Evolutionary conservation across 371 early-diverging fungal species (phyloP), one percentile per base, ranked within the genome.

Genomic region (Mortierella sp.): DNA sequence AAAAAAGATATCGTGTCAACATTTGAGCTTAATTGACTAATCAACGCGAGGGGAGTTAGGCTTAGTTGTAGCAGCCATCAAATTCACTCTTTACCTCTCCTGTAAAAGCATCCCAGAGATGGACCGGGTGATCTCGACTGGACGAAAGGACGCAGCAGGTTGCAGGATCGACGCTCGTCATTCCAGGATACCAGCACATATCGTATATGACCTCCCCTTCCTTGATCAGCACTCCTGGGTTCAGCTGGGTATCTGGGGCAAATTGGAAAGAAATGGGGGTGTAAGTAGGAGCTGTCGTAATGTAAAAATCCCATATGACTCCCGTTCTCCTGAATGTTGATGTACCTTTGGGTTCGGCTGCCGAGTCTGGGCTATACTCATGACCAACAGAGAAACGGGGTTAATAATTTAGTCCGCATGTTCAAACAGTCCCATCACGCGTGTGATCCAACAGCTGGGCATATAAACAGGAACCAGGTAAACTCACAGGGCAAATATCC

Each of bases 81-180:
- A 16, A 50, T 50, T n/a, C n/a, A 50, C 16, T 16, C 50, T 38
- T 58, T 71, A 73, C 93, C 74, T 90, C 84, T 9, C 94, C 94
- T 31, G 94, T 90, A 58, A 80, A 90, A 0, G 92, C 91, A 76
- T 95, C 95, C 95, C 95, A 94, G 44, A 95, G 75, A 52, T 90
- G 94, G 16, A 95, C 88, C 4, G 95, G 95, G 71, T 94, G 94
- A 77, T 95, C 95, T 48, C 94, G 88, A 10, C 91, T 92, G 45
- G 93, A 92, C 0, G 93, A 90, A 13, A 94, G 31, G 48, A 95
- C 92, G 70, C 93, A 93, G 78, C 93, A 94, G 11, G 94, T 91
- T 21, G 90, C 84, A 6, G 94, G 93, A 80, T 95, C 94, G 88
- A 89, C 89, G 57, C 88, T 88, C 31, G 80, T 90, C 95, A 95